Percentiles rank a stretch among this genome's conserved stretches.
Conservation (phyloP, 2,329 filamentous ascomycete species). For the Akanthomyces lecanii region DNA sequence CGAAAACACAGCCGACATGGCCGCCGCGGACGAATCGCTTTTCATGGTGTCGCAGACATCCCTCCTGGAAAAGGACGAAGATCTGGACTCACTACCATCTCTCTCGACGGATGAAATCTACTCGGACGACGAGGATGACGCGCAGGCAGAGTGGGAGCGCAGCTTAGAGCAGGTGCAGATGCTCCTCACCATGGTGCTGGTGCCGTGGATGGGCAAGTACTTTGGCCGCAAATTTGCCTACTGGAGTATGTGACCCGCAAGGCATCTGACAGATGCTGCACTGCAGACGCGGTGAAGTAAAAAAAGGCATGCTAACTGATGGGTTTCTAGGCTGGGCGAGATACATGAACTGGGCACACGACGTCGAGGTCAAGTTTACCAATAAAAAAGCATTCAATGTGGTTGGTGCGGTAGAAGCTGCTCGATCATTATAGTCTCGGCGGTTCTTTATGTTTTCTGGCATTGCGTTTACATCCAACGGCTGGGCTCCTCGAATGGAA, state of each 20-base stretch:
- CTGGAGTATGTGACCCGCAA: conserved; percentile 66
- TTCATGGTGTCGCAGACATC: conserved; percentile 48
- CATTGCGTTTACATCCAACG: background rate
- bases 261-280: background rate
- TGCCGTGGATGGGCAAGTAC: conserved; percentile 93
- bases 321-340: conserved; percentile 70
- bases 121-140: conserved; percentile 68
- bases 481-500: background rate
- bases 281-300: background rate
- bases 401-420: conserved; percentile 60
- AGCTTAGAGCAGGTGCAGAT: conserved; percentile 91
- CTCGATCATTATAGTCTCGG: conserved; percentile 44
- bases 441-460: background rate
- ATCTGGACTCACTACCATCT: conserved; percentile 62
- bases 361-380: conserved; percentile 65
- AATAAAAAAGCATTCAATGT: conserved; percentile 60
- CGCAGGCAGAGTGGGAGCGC: conserved; percentile 91
- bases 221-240: conserved; percentile 92
- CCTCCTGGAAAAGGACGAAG: conserved; percentile 49
- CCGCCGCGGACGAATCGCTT: conserved; percentile 38
- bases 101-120: conserved; percentile 53
- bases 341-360: conserved; percentile 92
- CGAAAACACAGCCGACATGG: conserved; percentile 2
- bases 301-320: conserved; percentile 18
- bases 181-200: conserved; percentile 86